phyloP scores from a whole-genome alignment of 805 yeast species.

The Helenozyma rhizophorensis region DNA sequence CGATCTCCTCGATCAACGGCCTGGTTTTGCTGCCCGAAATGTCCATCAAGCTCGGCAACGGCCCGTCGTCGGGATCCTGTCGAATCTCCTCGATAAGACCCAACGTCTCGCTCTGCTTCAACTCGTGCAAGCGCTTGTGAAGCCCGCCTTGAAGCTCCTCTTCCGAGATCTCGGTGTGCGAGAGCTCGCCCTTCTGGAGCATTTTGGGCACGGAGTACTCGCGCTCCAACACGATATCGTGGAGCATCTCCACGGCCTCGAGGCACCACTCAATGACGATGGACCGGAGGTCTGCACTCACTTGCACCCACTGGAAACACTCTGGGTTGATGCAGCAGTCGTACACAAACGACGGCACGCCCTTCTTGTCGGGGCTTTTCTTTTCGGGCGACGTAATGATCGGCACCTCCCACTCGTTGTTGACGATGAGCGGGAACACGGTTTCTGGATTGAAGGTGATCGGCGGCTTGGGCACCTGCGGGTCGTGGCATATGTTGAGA shows the following conservation, averaged over 20 bases:
- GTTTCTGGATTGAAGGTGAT: conserved; percentile 49
- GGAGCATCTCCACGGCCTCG: conserved; percentile 65
- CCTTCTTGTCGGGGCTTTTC: conserved; percentile 66
- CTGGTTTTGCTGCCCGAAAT: conserved; percentile 21
- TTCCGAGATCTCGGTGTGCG: conserved; percentile 40
- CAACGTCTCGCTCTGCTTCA: conserved; percentile 38
- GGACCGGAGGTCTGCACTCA: conserved; percentile 54
- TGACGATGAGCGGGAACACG: conserved; percentile 60
- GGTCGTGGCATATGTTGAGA: conserved; percentile 69
- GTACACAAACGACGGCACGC: conserved; percentile 56
- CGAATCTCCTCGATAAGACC: conserved; percentile 40
- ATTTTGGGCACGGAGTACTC: conserved; percentile 68
- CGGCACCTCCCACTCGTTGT: conserved; percentile 83
- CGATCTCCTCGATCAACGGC: conserved; percentile 56
- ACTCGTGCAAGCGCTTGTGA: conserved; percentile 29
- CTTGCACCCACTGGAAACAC: conserved; percentile 58
- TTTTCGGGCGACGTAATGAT: conserved; percentile 59
- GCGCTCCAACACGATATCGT: conserved; percentile 50
- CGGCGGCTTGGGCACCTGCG: conserved; percentile 59
- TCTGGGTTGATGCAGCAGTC: conserved; percentile 74
- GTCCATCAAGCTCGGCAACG: conserved; percentile 28
- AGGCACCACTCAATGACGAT: conserved; percentile 80
- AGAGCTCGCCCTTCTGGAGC: conserved; percentile 60
- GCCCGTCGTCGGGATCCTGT: conserved; percentile 13
- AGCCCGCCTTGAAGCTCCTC: conserved; percentile 40